Evolutionary conservation across 1,284 basidiomycete species (phyloP).

Genomic region (Tremellales sp.): DNA sequence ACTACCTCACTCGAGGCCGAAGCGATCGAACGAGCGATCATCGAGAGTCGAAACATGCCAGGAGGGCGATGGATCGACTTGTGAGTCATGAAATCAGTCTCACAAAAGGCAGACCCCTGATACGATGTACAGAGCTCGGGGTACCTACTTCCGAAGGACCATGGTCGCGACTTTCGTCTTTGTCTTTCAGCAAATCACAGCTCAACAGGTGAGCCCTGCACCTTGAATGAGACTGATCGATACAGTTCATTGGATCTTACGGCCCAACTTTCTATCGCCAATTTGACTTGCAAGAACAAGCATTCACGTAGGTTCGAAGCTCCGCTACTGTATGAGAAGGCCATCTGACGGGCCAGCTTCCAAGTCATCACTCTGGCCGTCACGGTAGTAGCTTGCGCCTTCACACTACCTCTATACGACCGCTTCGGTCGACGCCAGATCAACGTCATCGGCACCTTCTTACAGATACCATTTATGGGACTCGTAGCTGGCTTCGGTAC

Average conservation of each 20-base stretch:
- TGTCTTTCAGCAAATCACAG: constrained; percentile 5
- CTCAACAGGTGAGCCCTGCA: constrained; percentile 16
- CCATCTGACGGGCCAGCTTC: constrained; percentile 20
- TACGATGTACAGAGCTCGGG: too few relatives aligned
- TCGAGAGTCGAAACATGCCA: constrained; percentile 2
- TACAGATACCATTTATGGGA: constrained; percentile 4
- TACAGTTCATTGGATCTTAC: background rate
- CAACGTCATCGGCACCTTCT: constrained; percentile 10
- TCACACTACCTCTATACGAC: constrained; percentile 14
- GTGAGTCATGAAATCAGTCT: too few relatives aligned
- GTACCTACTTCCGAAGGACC: constrained; percentile 13
- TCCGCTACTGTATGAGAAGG: constrained; percentile 18
- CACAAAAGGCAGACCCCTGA: too few relatives aligned
- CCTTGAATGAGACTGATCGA: constrained; percentile 15
- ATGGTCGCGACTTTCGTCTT: constrained; percentile 3
- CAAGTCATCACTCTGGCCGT: constrained; percentile 13
- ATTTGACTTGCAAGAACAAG: too few relatives aligned
- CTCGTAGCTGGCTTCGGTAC: constrained; percentile 5
- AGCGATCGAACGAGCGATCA: constrained; percentile 19
- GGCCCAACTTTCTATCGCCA: background rate
- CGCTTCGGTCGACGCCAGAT: constrained; percentile 16
- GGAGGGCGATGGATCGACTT: constrained; percentile 19
- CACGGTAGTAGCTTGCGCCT: constrained; percentile 12
- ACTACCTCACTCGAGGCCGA: constrained; percentile 15
- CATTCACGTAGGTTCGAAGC: too few relatives aligned